phyloP scores from a whole-genome alignment of 805 yeast species.

The Scheffersomyces lignosus region DNA sequence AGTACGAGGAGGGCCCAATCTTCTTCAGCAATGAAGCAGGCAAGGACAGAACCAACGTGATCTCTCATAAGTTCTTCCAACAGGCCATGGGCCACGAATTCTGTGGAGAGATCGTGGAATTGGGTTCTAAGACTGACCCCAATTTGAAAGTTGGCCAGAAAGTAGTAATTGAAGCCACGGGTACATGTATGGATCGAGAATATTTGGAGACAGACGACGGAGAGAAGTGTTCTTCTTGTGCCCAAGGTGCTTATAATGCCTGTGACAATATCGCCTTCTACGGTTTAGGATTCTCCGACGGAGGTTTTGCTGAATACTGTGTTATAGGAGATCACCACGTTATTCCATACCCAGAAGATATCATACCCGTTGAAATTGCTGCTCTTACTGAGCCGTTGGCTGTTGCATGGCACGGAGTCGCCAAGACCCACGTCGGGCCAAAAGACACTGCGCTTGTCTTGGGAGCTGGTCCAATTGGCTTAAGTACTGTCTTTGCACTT shows the following conservation, averaged over 20 bases:
- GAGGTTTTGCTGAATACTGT: slow-evolving; percentile 4
- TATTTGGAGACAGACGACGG: not conserved
- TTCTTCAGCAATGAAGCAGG: slow-evolving; percentile 1
- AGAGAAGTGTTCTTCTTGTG: slow-evolving; percentile 3
- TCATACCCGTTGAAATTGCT: slow-evolving; percentile 1
- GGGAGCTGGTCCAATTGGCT: slow-evolving; percentile 5
- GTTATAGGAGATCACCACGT: slow-evolving; percentile 2
- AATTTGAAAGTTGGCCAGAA: slow-evolving; percentile 1
- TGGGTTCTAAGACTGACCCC: slow-evolving; percentile 1
- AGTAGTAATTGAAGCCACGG: slow-evolving; percentile 3
- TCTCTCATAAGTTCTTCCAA: not conserved
- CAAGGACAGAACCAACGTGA: too few species aligned
- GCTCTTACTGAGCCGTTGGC: slow-evolving; percentile 5
- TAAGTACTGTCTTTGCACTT: slow-evolving; percentile 1
- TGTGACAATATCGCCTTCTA: slow-evolving; percentile 1
- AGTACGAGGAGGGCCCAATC: slow-evolving; percentile 3
- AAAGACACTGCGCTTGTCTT: slow-evolving; percentile 1
- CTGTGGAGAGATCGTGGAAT: slow-evolving; percentile 3
- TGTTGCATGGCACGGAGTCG: slow-evolving; percentile 4
- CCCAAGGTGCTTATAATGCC: slow-evolving; percentile 1
- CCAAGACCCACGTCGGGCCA: not conserved
- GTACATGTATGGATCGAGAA: slow-evolving; percentile 3
- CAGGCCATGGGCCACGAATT: slow-evolving; percentile 4
- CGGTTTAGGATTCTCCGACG: slow-evolving; percentile 4
- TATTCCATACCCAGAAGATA: slow-evolving; percentile 1